Base-by-base conservation (phyloP, 1,284 basidiomycete species). In the Apiotrichum siamense region DNA sequence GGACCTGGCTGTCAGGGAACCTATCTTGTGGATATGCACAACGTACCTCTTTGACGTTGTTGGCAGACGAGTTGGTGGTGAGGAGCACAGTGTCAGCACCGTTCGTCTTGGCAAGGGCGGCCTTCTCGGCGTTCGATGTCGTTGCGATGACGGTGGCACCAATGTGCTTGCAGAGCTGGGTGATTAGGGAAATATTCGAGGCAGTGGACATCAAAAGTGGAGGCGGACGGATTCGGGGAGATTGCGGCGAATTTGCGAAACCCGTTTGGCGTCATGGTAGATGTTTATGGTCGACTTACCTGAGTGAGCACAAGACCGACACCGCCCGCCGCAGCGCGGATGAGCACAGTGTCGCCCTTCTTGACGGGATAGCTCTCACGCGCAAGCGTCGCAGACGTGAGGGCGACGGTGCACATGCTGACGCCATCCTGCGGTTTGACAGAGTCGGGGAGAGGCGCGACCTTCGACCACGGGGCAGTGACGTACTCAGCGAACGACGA, bases 101-200 rank as follows among this genome's bases (percentile, higher is more conserved):
- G 60, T 87, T 79, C 42, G 77, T 74, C 61, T 81, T 84, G 10
- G 89, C 93, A n/a, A 93, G 68, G 45, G 81, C 80, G 4, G 88
- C 89, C 71, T 98, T 98, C 64, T 83, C 87, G 21, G 76, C 69
- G 0, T 85, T 88, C 2, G 90, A 94, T 2, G 88, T 89, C n/a
- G 92, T 97, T 2, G 89, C 94, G 62, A 98, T 96, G 23, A 97
- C 89, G 11, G 83, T 84, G 1, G 87, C 92, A 15, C 94, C 93
- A 35, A 77, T 61, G 44, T 76, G 63, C 36, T 67, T 69, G 39
- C 55, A 81, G 76, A 60, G 76, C 78, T 74, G 54, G 18, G 15
- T 25, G 18, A 27, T 41, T 17, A 37, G 7, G 17, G 27, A 44
- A 20, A 23, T 7, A n/a, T 3, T 18, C n/a, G n/a, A n/a, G n/a